These are phyloP conservation scores for Starmerella cellae DNA, from an alignment of 805 yeast species.

Conservation along the genomic window DNA sequence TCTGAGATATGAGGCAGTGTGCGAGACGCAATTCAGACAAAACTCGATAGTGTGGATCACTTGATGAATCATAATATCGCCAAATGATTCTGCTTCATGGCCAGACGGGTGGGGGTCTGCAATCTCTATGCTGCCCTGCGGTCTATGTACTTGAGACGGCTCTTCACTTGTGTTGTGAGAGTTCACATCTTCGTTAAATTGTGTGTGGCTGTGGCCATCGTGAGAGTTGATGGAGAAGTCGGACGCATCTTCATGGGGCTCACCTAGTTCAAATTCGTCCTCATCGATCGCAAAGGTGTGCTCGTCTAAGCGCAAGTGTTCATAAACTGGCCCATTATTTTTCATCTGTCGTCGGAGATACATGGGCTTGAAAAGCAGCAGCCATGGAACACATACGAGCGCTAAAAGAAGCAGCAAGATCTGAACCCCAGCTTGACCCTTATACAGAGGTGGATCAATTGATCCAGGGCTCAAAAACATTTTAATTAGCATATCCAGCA, in stretches of 20 bases:
- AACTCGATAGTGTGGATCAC: conserved; percentile 96
- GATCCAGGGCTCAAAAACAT: conserved; percentile 92
- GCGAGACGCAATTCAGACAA: conserved; percentile 91
- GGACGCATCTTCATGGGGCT: conserved; percentile 22
- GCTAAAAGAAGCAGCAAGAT: conserved; percentile 59
- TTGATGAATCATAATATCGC: conserved; percentile 92
- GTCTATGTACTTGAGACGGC: too few species aligned
- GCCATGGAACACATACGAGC: conserved; percentile 83
- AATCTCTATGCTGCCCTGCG: too few species aligned
- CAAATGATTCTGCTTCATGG: conserved; percentile 34
- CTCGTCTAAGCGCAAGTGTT: conserved; percentile 27
- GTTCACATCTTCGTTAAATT: conserved; percentile 18
- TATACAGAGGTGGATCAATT: conserved; percentile 63
- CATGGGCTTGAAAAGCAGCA: conserved; percentile 73
- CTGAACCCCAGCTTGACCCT: conserved; percentile 71
- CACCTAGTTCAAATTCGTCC: conserved; percentile 22
- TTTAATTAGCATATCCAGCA: conserved; percentile 85
- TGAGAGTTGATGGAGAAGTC: background rate
- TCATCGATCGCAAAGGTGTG: conserved; percentile 25
- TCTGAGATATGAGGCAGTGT: conserved; percentile 91
- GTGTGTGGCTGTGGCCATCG: background rate
- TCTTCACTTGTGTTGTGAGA: too few species aligned
- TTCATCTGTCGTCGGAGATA: conserved; percentile 47
- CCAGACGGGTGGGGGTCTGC: background rate
- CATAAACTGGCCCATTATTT: conserved; percentile 33